Base-by-base conservation (phyloP, 2,329 filamentous ascomycete genomes). In the Lecanicillium sp. region DNA sequence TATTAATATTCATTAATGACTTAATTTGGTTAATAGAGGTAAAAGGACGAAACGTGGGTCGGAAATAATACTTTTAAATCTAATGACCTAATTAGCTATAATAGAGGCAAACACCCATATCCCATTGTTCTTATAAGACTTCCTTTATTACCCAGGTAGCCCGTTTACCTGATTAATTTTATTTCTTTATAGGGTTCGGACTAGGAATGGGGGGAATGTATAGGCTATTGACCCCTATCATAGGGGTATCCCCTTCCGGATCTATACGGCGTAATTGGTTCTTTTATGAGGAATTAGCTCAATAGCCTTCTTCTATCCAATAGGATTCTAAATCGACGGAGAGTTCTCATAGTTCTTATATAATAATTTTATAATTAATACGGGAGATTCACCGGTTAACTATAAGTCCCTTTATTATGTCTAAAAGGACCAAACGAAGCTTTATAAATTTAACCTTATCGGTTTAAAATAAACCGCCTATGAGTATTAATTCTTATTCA, bases 401-500 rank as follows among this genome's bases (percentile, higher is more conserved):
- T 35, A 35, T 35, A n/a, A 35, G n/a, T 9, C 6, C 14, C 7
- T 35, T n/a, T 35, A 35, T 35, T n/a, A 23, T 24, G 23, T 12
- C 4, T 14, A 26, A 40, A n/a, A 40, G 20, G n/a, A 21, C 21
- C 14, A 7, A 40, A 9, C 17, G 14, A 6, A 40, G 20, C 17
- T 40, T 40, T 14, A 15, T 40, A 40, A 40, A 14, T 6, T 40
- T 40, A 40, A 40, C 24, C 14, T 40, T 40, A 40, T 40, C 6
- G 9, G 26, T 14, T 21, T 40, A 40, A 14, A 10, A 4, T 21
- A 40, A n/a, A 4, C 20, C 21, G 4, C 21, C 17, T 4, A 14
- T n/a, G 6, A 40, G 15, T 5, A 26, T 26, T 24, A 40, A 26
- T 6, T 23, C 26, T 14, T 40, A 40, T 24, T 40, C 26, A 40